phyloP scores from a whole-genome alignment of 768 basidiomycete genomes.

The Tulasnella sp. region DNA sequence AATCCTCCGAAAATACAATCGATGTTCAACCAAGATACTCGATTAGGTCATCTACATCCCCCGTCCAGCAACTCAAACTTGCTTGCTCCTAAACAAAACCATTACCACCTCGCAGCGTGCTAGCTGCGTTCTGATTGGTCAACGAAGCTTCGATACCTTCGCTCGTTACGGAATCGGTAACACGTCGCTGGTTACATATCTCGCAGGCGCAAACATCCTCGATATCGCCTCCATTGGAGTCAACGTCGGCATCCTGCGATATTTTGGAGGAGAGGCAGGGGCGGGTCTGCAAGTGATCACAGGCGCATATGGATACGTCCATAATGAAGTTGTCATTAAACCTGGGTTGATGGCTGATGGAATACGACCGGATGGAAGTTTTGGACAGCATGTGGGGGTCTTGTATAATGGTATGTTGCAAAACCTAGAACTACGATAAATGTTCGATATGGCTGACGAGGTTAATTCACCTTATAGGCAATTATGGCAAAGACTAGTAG shows the following conservation, averaged over 20 bases:
- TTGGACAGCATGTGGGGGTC: slow-evolving; percentile 48
- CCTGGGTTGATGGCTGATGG: slow-evolving; percentile 38
- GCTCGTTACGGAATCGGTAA: not conserved
- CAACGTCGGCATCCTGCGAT: slow-evolving; percentile 8
- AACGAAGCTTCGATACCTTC: not conserved
- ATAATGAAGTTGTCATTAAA: slow-evolving; percentile 40
- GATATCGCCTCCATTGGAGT: slow-evolving; percentile 16
- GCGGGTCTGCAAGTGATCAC: slow-evolving; percentile 27
- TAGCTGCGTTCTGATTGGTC: slow-evolving; percentile 8
- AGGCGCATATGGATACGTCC: slow-evolving; percentile 43
- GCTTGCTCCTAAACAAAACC: slow-evolving; percentile 12
- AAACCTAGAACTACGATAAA: slow-evolving; percentile 38
- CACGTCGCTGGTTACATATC: not conserved
- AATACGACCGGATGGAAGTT: slow-evolving; percentile 38
- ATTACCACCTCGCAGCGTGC: slow-evolving; percentile 6
- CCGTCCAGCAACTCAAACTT: slow-evolving; percentile 6
- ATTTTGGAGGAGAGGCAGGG: not conserved
- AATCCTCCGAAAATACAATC: not conserved
- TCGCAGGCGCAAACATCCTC: slow-evolving; percentile 17
- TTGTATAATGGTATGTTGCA: slow-evolving; percentile 49
- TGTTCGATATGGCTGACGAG: no score
- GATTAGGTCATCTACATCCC: slow-evolving; percentile 10
- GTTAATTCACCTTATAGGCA: slow-evolving; percentile 51
- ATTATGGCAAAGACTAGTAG: slow-evolving; percentile 49
- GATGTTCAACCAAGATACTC: not conserved